phyloP scores from a whole-genome alignment of 176 grass and related monocot species.

The Avena sativa region DNA sequence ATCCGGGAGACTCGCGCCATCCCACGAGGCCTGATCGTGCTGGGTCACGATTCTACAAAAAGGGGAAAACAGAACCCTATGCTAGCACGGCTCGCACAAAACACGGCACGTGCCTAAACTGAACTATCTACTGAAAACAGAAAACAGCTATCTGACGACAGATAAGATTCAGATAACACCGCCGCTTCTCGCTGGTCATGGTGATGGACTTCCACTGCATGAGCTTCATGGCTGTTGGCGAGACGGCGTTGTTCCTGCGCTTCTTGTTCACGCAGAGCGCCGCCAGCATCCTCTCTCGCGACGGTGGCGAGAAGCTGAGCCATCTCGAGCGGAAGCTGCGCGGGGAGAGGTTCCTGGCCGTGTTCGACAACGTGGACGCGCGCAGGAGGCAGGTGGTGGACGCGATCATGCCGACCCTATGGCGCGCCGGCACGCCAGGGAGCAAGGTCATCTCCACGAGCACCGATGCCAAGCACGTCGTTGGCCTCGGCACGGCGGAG shows the following conservation, averaged over 20 bases:
- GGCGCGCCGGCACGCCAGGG: neutral
- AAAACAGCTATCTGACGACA: too few species aligned
- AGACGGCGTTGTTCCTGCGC: neutral
- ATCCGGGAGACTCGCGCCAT: too few species aligned
- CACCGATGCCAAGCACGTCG: slow-evolving; percentile 3
- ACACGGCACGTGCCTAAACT: too few species aligned
- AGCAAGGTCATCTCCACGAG: slow-evolving; percentile 40
- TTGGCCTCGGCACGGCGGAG: slow-evolving; percentile 10
- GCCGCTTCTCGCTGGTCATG: slow-evolving; percentile 30
- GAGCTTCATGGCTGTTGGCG: slow-evolving; percentile 29
- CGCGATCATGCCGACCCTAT: slow-evolving; percentile 28
- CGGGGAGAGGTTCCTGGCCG: slow-evolving; percentile 21
- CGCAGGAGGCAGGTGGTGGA: slow-evolving; percentile 12
- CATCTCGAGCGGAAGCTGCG: slow-evolving; percentile 28
- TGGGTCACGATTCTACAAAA: too few species aligned
- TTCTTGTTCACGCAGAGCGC: slow-evolving; percentile 5
- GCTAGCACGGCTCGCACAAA: too few species aligned
- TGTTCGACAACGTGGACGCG: slow-evolving; percentile 41
- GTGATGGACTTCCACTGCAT: slow-evolving; percentile 36
- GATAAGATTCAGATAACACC: too few species aligned
- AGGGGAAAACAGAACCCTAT: too few species aligned
- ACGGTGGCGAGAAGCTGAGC: neutral
- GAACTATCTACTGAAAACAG: too few species aligned
- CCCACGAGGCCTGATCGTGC: too few species aligned
- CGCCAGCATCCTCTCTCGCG: neutral